Evolutionary conservation across 1,284 basidiomycete genomes (phyloP), one percentile per base, ranked within the genome.

Genomic region (Papiliotrema nemorosa): DNA sequence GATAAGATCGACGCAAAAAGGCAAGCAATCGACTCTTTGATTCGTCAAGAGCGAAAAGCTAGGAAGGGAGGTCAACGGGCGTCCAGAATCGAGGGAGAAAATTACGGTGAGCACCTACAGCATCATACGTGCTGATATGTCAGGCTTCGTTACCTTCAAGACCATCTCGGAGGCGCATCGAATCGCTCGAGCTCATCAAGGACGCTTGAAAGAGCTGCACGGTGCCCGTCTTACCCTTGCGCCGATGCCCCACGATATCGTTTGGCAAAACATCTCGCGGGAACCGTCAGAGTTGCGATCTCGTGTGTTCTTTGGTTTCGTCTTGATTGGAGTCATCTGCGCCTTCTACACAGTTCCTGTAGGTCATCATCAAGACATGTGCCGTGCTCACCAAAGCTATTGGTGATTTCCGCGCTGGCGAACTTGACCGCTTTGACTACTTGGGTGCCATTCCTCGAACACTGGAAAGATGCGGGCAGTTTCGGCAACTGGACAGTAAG

Each of bases 271-370:
- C 70, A 79, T 97, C 74, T 85, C 83, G 62, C 84, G 83, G 67
- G 82, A 85, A 3, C 78, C 84, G 26, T 79, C 75, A 7, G 84
- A 87, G 57, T 68, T 88, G 18, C 73, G 81, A 18, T 81, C 85
- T 44, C 85, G 87, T 68, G 81, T 80, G 60, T 76, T 80, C 27
- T 77, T 87, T 26, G 92, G 92, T 25, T 88, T 88, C 74, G 55
- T 87, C 40, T 81, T 86, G 70, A 81, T 97, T 43, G 77, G 79
- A 13, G 62, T 84, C 38, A 82, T 92, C 44, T 91, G 88, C 70
- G 89, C 89, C 76, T 83, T 94, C 78, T 92, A 97, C 77, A 93
- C 89, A n/a, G 78, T 93, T 5, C 92, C 92, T 12, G 61, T 70
- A 20, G 50, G 62, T 50, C 90, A 24, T 81, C 13, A 2, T 24